phyloP scores from a whole-genome alignment of 148 eudicot genomes.

The Diospyros kaki region DNA sequence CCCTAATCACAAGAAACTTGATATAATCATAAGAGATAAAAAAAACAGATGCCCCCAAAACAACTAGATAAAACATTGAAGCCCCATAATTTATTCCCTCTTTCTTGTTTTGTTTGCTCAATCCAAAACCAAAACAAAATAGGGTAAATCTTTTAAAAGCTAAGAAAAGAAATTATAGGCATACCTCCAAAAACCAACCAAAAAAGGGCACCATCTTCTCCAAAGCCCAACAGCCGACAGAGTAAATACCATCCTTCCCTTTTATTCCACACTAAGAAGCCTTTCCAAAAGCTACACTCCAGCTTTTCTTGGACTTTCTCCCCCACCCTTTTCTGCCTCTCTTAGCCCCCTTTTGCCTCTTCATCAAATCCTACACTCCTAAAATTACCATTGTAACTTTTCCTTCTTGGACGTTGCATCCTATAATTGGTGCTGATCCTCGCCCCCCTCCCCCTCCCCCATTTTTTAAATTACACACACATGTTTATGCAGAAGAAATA shows the following conservation, averaged over 20 bases:
- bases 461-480: neutral
- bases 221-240: conserved; percentile 9
- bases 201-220: conserved; percentile 14
- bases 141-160: no score
- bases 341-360: neutral
- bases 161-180: neutral
- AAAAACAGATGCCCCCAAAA: no score
- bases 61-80: no score
- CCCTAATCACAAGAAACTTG: no score
- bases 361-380: conserved; percentile 10
- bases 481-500: no score
- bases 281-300: conserved; percentile 17
- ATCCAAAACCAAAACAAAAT: no score
- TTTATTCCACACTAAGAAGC: conserved; percentile 9
- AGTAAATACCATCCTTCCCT: neutral
- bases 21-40: no score
- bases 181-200: conserved; percentile 7
- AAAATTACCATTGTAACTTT: conserved; percentile 3
- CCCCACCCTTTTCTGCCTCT: neutral
- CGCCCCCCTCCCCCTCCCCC: neutral
- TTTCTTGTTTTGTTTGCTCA: no score
- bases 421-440: neutral
- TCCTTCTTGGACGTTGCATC: conserved; percentile 7
- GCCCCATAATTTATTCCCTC: no score
- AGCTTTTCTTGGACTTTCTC: conserved; percentile 10